Conservation (phyloP, 306 rosid genomes). For the Casuarina equisetifolia region DNA sequence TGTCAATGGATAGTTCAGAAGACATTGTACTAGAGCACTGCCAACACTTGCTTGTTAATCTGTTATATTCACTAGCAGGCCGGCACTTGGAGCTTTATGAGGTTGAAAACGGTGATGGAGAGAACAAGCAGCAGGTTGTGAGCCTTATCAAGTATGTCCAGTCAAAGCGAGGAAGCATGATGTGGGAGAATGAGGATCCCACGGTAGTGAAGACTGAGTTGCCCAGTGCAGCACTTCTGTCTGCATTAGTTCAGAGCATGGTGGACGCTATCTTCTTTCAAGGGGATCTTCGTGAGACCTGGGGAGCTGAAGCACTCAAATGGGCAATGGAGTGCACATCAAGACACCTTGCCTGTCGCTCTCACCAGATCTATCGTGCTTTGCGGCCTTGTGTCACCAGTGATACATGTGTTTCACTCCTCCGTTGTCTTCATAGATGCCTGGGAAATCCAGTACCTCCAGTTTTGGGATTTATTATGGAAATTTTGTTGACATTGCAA, state of each 20-base stretch:
- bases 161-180: conserved; percentile 99
- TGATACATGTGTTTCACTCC: conserved; percentile 92
- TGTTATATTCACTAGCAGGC: conserved; percentile 94
- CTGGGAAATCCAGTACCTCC: conserved; percentile 95
- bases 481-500: conserved; percentile 91
- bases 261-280: conserved; percentile 99
- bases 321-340: conserved; percentile 99
- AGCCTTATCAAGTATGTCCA: conserved; percentile 98
- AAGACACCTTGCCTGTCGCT: conserved; percentile 95
- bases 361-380: conserved; percentile 98
- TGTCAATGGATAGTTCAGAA: conserved; percentile 99
- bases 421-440: conserved; percentile 96
- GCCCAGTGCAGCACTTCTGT: conserved; percentile 98
- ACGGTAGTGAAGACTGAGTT: conserved; percentile 91
- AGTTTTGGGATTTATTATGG: conserved; percentile 94
- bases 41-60: conserved; percentile 97
- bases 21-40: conserved; percentile 98
- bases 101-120: conserved; percentile 95
- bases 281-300: conserved; percentile 98
- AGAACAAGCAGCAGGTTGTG: conserved; percentile 98
- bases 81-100: conserved; percentile 98
- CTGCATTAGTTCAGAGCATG: conserved; percentile 99
- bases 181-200: conserved; percentile 99
- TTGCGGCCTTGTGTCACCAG: conserved; percentile 95
- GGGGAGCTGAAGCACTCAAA: conserved; percentile 97